A percentile compares a stretch with the other conserved stretches of the same genome.
Evolutionary conservation across 306 rosid species (phyloP).

Genomic region (Inga leiocalycina): DNA sequence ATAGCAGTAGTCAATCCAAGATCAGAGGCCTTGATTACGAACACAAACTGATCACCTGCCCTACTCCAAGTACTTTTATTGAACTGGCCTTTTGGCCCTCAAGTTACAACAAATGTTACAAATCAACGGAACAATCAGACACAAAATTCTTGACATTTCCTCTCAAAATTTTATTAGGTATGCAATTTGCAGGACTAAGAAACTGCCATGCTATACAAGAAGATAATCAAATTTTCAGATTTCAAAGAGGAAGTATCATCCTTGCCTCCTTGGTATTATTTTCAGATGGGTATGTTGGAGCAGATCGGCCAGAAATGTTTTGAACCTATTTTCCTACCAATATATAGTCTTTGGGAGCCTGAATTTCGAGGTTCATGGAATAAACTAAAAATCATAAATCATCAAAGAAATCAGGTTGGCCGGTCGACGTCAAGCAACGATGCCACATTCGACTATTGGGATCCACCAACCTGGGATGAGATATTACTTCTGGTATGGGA

Average conservation of each 20-base stretch:
- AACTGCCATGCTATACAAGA: conserved; percentile 52
- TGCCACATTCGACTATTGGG: conserved; percentile 99
- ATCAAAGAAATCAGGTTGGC: conserved; percentile 92
- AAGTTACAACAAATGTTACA: conserved; percentile 46
- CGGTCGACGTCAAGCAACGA: conserved; percentile 96
- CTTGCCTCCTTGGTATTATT: conserved; percentile 59
- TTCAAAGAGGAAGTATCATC: conserved; percentile 38
- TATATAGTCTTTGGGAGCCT: conserved; percentile 40
- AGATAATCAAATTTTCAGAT: conserved; percentile 21
- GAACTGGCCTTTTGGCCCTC: conserved; percentile 19
- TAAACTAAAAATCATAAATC: conserved; percentile 16
- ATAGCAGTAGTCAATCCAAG: background rate
- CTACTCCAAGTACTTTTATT: conserved; percentile 17
- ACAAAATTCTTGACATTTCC: conserved; percentile 33
- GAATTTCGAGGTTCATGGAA: conserved; percentile 40
- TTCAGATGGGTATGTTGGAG: conserved; percentile 32
- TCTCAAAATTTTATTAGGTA: conserved; percentile 30
- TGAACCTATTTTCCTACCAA: conserved; percentile 38
- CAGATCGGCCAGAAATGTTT: conserved; percentile 33
- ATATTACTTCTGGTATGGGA: conserved; percentile 94
- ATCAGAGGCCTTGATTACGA: conserved; percentile 4
- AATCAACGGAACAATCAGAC: conserved; percentile 39
- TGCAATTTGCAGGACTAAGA: conserved; percentile 35
- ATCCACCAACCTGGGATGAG: conserved; percentile 79
- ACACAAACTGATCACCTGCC: background rate